Evolutionary conservation across 441 rosid species (phyloP).

Genomic region (Corymbia calophylla): DNA sequence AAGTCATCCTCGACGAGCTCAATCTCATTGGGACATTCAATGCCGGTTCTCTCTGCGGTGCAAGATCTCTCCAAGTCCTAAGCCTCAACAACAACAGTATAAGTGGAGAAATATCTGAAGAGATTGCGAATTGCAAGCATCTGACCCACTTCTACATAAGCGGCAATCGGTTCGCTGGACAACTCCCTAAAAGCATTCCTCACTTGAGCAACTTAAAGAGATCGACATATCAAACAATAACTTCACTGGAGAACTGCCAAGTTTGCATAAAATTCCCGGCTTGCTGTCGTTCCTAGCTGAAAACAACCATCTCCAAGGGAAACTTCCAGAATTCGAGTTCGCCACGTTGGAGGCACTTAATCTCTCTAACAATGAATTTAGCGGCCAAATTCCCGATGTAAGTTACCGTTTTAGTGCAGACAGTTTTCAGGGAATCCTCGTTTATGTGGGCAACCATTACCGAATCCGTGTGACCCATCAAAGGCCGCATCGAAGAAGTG

Average conservation of each 20-base stretch:
- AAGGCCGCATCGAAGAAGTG: neutral
- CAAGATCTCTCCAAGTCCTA: neutral
- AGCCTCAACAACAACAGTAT: neutral
- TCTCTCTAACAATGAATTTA: slow-evolving; percentile 2
- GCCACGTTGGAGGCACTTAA: neutral
- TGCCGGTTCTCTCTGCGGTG: neutral
- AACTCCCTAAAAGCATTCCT: neutral
- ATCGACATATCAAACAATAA: neutral
- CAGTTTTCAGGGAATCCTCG: neutral
- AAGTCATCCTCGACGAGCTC: neutral
- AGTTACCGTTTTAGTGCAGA: neutral
- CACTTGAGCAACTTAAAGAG: neutral
- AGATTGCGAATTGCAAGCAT: slow-evolving; percentile 3
- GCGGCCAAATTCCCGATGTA: neutral
- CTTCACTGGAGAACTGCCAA: neutral
- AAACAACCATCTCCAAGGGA: neutral
- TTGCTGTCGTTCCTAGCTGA: neutral
- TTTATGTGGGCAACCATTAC: neutral
- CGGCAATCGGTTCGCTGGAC: neutral
- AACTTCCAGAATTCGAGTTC: neutral
- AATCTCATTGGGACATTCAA: neutral
- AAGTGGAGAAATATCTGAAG: neutral
- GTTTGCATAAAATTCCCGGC: neutral
- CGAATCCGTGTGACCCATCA: neutral
- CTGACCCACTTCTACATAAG: neutral